A percentile compares a stretch with the other conserved stretches of the same genome.
Conservation (phyloP, 805 yeast genomes). For the Metschnikowia colocasiae region DNA sequence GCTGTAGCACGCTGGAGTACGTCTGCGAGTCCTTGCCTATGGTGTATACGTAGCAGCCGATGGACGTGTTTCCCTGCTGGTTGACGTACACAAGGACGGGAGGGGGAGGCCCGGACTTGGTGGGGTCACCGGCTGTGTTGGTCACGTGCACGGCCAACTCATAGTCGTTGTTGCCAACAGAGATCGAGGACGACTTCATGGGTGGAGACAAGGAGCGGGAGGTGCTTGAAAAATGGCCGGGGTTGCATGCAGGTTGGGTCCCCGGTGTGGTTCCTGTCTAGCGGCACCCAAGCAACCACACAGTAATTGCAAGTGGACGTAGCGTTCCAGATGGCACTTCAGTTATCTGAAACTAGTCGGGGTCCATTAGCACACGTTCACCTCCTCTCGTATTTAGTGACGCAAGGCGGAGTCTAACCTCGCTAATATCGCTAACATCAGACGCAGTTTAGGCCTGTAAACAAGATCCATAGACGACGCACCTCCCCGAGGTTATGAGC, state of each 20-base stretch:
- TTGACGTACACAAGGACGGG: conserved; percentile 32
- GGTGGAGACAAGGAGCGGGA: neutral
- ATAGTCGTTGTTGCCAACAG: conserved; percentile 15
- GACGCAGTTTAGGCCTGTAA: too few species aligned
- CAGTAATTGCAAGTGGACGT: too few species aligned
- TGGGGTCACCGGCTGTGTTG: neutral
- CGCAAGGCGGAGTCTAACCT: too few species aligned
- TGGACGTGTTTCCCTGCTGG: conserved; percentile 20
- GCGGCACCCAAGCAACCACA: too few species aligned
- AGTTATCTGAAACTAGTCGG: too few species aligned
- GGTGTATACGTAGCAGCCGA: conserved; percentile 47
- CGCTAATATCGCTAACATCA: too few species aligned
- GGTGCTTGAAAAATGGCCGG: neutral
- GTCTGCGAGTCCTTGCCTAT: conserved; percentile 28
- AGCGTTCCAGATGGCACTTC: too few species aligned
- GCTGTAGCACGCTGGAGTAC: conserved; percentile 42
- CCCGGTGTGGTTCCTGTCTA: too few species aligned
- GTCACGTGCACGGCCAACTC: conserved; percentile 12
- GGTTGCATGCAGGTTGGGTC: neutral
- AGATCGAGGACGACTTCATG: conserved; percentile 12
- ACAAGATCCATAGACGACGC: too few species aligned
- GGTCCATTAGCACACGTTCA: too few species aligned
- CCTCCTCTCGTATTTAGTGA: too few species aligned
- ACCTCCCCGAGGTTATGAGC: too few species aligned
- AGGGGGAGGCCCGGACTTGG: conserved; percentile 10